Conservation (phyloP, 2,329 filamentous ascomycete genomes). For the Rhynchosporium agropyri region DNA sequence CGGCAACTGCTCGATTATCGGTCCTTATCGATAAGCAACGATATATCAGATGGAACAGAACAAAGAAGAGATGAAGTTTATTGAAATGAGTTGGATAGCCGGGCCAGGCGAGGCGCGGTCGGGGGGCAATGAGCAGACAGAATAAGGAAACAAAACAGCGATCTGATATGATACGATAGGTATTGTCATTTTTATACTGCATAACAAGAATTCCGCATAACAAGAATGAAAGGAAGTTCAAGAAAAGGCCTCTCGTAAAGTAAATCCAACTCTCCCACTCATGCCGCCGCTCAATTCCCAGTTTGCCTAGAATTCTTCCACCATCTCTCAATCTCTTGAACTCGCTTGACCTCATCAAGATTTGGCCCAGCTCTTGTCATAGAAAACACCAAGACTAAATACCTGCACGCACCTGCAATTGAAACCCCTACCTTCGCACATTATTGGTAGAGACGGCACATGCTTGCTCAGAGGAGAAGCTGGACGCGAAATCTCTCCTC, state of each 20-base stretch:
- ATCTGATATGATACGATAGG: too few species aligned
- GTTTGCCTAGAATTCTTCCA: not conserved
- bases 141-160: not conserved
- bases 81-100: not conserved
- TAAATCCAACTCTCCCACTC: too few species aligned
- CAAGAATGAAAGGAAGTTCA: too few species aligned
- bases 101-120: not conserved
- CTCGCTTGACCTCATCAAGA: constrained; percentile 12
- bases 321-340: constrained; percentile 1
- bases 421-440: not conserved
- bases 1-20: not conserved
- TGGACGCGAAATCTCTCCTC: not conserved
- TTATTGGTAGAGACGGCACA: constrained; percentile 1
- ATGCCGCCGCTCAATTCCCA: not conserved
- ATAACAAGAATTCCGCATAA: too few species aligned
- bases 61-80: not conserved
- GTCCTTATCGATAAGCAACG: too few species aligned
- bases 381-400: constrained; percentile 1
- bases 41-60: not conserved
- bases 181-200: too few species aligned
- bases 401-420: constrained; percentile 4
- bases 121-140: not conserved
- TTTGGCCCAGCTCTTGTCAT: not conserved
- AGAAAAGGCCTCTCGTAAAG: too few species aligned
- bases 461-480: constrained; percentile 3